Base-by-base conservation (phyloP, 305 asterid species). In the Fraxinus sp. region DNA sequence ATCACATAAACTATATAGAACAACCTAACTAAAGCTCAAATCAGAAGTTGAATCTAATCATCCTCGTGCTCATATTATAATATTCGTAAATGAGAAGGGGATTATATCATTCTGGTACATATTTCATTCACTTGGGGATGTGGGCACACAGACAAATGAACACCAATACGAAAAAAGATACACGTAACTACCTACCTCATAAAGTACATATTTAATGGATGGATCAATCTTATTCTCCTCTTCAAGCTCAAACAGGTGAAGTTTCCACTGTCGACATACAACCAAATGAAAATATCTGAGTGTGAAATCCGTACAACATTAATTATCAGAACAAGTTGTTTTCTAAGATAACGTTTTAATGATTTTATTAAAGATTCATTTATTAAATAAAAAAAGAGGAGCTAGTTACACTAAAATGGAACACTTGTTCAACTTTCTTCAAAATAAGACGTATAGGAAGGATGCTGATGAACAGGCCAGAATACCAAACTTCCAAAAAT, bases 241-340 rank as follows among this genome's bases (percentile, higher is more conserved):
- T 90, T 94, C 98, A 18, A 94, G 91, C 90, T 94, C 98, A 87
- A 89, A 93, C 78, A 94, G 83, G 83, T 93, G 97, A 85, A 92
- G 95, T 80, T 94, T 93, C 98, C 98, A 94, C 98, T 94, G 94
- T 80, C 26, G 16, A 79, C 28, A 82, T 66, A 70, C 78, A 26
- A 52, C 8, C 8, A 73, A 71, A 64, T 66, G 35, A 57, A 66
- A 74, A 26, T 11, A 79, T 79, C 72, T 78, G 78, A 77, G 62
- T 35, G 46, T 59, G 20, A 59, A 64, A 49, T 22, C 59, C 32
- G 35, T 14, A 13, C 20, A 14, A 14, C 22, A 70, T 70, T 70
- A 35, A 68, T 70, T 30, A 68, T n/a, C 13, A 14, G 0, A 8
- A 20, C 16, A 62, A 62, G 33, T 62, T 9, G 26, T 62, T 62